These are phyloP conservation scores for Teunomyces cretensis DNA, from an alignment of 805 yeast species.

Conservation along the genomic window DNA sequence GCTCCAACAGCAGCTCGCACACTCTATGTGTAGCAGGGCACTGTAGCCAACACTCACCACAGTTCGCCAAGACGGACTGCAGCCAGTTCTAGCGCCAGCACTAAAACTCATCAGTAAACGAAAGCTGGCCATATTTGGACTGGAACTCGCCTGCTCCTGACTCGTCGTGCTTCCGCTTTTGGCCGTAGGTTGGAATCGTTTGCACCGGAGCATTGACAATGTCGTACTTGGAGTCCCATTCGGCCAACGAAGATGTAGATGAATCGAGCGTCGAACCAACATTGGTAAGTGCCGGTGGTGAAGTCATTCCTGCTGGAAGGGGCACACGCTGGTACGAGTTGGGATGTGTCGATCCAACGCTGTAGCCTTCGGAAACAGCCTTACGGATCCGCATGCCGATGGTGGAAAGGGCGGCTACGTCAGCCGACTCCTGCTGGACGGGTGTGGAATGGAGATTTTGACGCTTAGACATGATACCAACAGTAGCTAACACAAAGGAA, in stretches of 20 bases:
- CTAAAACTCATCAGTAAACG: constrained; percentile 50
- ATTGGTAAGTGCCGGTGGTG: constrained; percentile 46
- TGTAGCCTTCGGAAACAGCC: constrained; percentile 62
- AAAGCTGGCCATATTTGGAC: constrained; percentile 44
- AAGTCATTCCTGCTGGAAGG: constrained; percentile 38
- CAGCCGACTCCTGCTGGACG: constrained; percentile 22
- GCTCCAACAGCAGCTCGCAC: too few relatives aligned
- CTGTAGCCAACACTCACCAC: neutral
- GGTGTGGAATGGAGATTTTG: neutral
- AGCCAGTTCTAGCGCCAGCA: neutral
- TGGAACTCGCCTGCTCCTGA: constrained; percentile 16
- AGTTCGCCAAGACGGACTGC: too few relatives aligned
- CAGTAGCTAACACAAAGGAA: too few relatives aligned
- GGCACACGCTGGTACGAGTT: constrained; percentile 23
- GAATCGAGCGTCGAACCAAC: constrained; percentile 44
- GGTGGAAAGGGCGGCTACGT: constrained; percentile 45
- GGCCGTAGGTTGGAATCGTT: constrained; percentile 6
- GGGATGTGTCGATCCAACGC: constrained; percentile 8
- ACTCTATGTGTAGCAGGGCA: too few relatives aligned
- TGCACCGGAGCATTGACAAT: constrained; percentile 12
- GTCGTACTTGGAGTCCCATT: constrained; percentile 34
- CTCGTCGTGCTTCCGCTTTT: constrained; percentile 25
- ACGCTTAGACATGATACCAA: neutral
- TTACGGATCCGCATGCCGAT: constrained; percentile 74
- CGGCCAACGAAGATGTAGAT: constrained; percentile 37